Percentiles rank a stretch among this genome's conserved stretches.
Conservation (phyloP, 768 basidiomycete genomes). For the Hericium alpestre region DNA sequence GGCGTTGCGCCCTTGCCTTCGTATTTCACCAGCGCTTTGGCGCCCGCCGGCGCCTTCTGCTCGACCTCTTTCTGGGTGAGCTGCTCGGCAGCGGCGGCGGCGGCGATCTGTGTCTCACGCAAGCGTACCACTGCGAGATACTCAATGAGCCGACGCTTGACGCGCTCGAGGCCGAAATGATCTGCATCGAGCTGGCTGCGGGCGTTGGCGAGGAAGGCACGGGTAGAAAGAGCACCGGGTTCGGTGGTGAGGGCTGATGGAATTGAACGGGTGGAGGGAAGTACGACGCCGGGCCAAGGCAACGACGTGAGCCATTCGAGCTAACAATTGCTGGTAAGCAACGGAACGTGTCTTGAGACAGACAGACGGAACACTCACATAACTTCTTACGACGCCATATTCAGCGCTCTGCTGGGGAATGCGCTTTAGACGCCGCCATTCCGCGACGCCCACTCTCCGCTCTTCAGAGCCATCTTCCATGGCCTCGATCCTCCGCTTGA, state of each 20-base stretch:
- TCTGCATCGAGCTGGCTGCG: constrained; percentile 78
- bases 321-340: constrained; percentile 26
- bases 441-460: constrained; percentile 68
- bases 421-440: constrained; percentile 75
- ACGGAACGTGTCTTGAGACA: background rate
- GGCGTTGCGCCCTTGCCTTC: constrained; percentile 9
- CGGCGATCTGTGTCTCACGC: constrained; percentile 13
- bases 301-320: constrained; percentile 83
- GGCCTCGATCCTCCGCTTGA: constrained; percentile 64
- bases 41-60: constrained; percentile 10
- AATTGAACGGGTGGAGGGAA: constrained; percentile 12
- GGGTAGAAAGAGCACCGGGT: constrained; percentile 32
- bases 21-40: constrained; percentile 8
- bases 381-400: constrained; percentile 78
- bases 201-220: constrained; percentile 56
- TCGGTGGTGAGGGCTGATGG: background rate
- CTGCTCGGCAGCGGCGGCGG: constrained; percentile 1
- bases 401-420: constrained; percentile 89
- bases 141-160: constrained; percentile 86
- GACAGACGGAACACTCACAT: constrained; percentile 36
- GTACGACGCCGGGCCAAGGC: constrained; percentile 64
- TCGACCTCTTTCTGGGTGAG: constrained; percentile 10
- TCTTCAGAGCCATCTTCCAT: constrained; percentile 69
- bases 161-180: constrained; percentile 85
- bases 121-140: constrained; percentile 81